Evolutionary conservation across 1,284 basidiomycete species (phyloP).

Genomic region (Fomitopsis palustris): DNA sequence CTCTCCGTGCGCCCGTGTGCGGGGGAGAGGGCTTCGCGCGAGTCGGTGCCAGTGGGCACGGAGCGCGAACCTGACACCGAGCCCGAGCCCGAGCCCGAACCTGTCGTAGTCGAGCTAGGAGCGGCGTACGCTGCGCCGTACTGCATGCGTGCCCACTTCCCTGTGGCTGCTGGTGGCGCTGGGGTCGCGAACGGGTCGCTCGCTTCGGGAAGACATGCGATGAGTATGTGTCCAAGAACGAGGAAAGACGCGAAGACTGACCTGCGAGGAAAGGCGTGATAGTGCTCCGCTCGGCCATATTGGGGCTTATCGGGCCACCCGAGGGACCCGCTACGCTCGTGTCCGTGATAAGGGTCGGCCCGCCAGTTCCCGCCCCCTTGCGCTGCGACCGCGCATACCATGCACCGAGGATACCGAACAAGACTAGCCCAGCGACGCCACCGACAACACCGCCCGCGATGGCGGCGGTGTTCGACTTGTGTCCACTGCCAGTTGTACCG

Average conservation of each 20-base stretch:
- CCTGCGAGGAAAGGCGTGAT: not conserved
- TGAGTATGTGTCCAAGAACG: not conserved
- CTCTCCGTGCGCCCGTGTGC: not conserved
- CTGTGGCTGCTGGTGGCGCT: not conserved
- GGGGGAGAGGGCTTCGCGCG: not conserved
- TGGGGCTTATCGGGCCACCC: not conserved
- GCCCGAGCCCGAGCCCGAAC: not conserved
- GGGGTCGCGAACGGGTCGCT: not conserved
- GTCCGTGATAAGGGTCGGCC: not conserved
- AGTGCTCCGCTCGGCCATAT: not conserved
- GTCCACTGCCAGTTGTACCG: not conserved
- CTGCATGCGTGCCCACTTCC: not conserved
- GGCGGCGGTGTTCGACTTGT: not conserved
- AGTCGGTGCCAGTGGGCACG: not conserved
- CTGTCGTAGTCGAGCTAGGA: not conserved
- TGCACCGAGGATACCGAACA: not conserved
- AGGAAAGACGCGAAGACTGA: not conserved
- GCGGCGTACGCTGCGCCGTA: not conserved
- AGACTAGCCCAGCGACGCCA: not conserved
- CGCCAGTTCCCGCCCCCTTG: not conserved
- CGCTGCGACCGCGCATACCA: not conserved
- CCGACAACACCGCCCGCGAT: not conserved
- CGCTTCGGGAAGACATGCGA: not conserved
- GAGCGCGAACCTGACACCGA: not conserved
- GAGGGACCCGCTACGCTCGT: not conserved